Conservation (phyloP, 176 grass and related monocot genomes). For the Carex pumila region DNA sequence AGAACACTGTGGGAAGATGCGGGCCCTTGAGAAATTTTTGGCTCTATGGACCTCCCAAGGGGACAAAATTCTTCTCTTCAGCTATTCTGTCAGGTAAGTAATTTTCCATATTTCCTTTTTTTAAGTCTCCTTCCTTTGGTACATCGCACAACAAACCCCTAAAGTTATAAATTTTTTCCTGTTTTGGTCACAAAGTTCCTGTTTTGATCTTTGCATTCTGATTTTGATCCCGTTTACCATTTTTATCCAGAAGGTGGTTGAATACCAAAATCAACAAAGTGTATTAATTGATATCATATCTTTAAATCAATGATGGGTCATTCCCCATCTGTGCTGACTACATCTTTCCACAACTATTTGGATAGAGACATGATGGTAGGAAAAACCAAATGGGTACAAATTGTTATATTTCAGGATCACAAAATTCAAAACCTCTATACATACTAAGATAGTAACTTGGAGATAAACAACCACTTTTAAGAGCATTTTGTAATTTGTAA, state of each 20-base stretch:
- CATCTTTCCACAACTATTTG: background rate
- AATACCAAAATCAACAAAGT: background rate
- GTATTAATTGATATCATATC: background rate
- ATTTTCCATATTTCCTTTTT: background rate
- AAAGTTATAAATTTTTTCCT: background rate
- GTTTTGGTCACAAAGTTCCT: background rate
- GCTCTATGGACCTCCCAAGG: constrained; percentile 62
- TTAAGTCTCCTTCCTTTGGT: background rate
- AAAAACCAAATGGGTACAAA: background rate
- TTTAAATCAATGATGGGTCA: background rate
- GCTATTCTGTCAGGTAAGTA: constrained; percentile 86
- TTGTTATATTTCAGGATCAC: background rate
- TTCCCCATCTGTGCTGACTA: background rate
- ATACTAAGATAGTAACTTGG: background rate
- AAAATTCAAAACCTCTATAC: background rate
- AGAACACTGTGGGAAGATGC: constrained; percentile 96
- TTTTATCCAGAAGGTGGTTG: background rate
- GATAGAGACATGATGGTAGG: background rate
- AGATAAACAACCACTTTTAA: background rate
- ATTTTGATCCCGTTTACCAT: background rate
- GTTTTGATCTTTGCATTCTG: background rate
- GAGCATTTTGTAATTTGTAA: background rate
- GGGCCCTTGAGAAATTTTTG: constrained; percentile 68
- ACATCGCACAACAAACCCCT: too few relatives aligned
- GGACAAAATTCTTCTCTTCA: constrained; percentile 96